Base-by-base conservation (phyloP, 106 monocot genomes). In the Dendrobium huoshanense region DNA sequence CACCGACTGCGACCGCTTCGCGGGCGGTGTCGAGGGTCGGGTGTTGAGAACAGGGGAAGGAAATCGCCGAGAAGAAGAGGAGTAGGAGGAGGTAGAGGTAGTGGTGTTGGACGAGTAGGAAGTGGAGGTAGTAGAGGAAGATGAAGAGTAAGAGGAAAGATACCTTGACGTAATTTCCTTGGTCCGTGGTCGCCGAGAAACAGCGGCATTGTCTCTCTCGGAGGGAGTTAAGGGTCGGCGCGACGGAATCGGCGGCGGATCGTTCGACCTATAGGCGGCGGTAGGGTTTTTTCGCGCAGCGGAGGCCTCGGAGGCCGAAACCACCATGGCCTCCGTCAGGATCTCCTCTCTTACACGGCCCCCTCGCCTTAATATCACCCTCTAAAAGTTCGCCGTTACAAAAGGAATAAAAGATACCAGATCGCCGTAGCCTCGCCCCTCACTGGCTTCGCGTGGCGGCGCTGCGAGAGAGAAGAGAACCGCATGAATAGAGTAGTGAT, bases 1-100 rank as follows among this genome's bases (percentile, higher is more conserved):
- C 37, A 83, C 96, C 22, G 96, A 97, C 79, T 81, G 94, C 25
- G 94, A 90, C n/a, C 96, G 86, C 81, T 86, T 86, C n/a, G 85
- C 79, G 25, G 75, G 9, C 18, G 88, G 80, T 2, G 87, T 77
- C 18, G 92, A 75, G 1, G 88, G 67, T 16, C 87, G 85, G 1
- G 77, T 56, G 25, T 88, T 68, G 31, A 77, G 42, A 8, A 86
- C 81, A 49, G 91, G 94, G 17, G 90, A 90, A 11, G 88, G 88
- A 74, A 80, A 86, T 19, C 93, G 79, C 75, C 91, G 78, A 41
- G 78, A 85, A 75, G 65, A 20, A 18, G 87, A 85, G 19, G 86
- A 83, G 68, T 79, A 56, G 6, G 88, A 77, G 8, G 85, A 77
- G 27, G 87, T 79, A 25, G 84, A 74, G 19, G 81, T 75, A 9